Conservation (phyloP, 106 monocot species). For the Dendrobium huoshanense region DNA sequence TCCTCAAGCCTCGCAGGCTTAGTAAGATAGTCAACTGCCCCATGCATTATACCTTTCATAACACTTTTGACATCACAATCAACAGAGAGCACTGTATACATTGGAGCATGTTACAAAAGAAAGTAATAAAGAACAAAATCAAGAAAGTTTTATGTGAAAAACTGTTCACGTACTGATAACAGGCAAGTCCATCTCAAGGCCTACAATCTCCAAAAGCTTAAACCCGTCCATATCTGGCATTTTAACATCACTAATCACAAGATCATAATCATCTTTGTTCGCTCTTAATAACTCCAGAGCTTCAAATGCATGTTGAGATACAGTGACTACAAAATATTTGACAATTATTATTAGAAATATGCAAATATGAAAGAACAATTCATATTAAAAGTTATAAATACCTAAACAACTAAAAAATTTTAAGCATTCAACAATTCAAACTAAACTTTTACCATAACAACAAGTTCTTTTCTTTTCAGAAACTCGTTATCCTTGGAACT, state of each 20-base stretch:
- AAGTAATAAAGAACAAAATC: neutral
- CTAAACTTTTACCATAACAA: no score
- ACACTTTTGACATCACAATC: conserved; percentile 17
- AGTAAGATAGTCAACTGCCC: conserved; percentile 25
- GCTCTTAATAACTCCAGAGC: conserved; percentile 25
- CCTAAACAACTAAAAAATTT: no score
- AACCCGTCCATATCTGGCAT: conserved; percentile 46
- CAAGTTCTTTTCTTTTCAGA: no score
- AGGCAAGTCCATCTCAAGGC: conserved; percentile 28
- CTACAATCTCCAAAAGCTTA: conserved; percentile 21
- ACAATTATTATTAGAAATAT: neutral
- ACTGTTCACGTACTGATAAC: conserved; percentile 26
- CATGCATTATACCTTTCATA: conserved; percentile 31
- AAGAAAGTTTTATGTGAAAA: neutral
- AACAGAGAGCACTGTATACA: conserved; percentile 26
- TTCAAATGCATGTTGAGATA: conserved; percentile 7
- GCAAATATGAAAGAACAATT: neutral
- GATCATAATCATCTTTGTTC: conserved; percentile 24
- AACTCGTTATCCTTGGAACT: no score
- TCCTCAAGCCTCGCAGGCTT: conserved; percentile 32
- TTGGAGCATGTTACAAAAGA: neutral
- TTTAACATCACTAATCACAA: conserved; percentile 31
- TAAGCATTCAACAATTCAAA: no score
- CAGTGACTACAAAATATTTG: conserved; percentile 21
- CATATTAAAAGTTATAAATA: no score